phyloP scores from a whole-genome alignment of 2,329 filamentous ascomycete species.

The Camptophora hylomeconis region DNA sequence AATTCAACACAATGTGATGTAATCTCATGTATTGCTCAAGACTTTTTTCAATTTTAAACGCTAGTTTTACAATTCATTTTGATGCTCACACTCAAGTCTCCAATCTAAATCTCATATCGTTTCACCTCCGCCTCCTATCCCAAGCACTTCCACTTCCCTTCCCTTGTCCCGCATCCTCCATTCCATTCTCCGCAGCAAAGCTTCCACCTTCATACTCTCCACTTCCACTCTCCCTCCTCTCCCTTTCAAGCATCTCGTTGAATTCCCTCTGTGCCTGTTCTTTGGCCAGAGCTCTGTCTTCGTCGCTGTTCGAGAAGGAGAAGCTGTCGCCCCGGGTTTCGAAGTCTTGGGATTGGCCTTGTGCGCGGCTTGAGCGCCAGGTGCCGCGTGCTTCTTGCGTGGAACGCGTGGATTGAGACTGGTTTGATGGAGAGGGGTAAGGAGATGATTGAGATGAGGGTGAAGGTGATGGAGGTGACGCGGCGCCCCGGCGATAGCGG shows the following conservation, averaged over 20 bases:
- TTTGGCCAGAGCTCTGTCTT: conserved; percentile 19
- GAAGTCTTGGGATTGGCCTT: conserved; percentile 1
- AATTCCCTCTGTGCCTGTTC: conserved; percentile 31
- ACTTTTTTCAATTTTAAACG: no score
- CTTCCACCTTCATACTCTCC: conserved; percentile 12
- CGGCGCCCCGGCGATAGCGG: conserved; percentile 8
- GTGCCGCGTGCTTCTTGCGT: no score
- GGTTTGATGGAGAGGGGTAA: background rate
- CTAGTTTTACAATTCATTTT: no score
- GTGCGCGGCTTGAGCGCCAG: no score
- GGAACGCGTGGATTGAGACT: background rate
- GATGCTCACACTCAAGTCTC: no score
- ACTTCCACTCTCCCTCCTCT: conserved; percentile 20
- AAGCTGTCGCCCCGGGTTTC: conserved; percentile 7
- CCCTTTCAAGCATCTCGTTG: conserved; percentile 29
- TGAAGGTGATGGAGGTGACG: background rate
- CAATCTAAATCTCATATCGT: no score
- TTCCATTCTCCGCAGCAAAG: conserved; percentile 7
- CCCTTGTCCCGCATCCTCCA: conserved; percentile 7
- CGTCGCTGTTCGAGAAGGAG: conserved; percentile 11
- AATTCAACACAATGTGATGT: no score
- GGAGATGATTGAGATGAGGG: no score
- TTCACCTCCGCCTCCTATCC: conserved; percentile 9
- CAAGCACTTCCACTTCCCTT: conserved; percentile 10
- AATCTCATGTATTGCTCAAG: no score